Conservation (phyloP, 495 filamentous ascomycete species). For the Daldinia loculata region DNA sequence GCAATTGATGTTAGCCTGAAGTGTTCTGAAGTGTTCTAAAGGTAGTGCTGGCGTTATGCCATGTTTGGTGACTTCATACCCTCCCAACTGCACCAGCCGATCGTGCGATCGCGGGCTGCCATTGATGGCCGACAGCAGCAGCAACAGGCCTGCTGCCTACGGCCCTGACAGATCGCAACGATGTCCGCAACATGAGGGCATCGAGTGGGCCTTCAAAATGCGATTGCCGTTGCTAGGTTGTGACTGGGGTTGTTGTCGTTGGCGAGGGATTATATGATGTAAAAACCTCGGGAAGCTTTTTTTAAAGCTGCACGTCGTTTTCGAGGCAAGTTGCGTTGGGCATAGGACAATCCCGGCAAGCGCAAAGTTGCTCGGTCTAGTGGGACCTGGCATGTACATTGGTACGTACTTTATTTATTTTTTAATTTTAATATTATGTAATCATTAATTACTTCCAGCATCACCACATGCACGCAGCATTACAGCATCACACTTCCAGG, state of each 20-base stretch:
- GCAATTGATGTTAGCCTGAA: conserved; percentile 27
- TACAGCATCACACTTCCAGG: background rate
- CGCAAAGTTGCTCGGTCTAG: conserved; percentile 20
- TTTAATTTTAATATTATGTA: background rate
- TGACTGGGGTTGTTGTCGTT: conserved; percentile 41
- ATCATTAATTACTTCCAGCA: background rate
- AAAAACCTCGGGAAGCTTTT: conserved; percentile 52
- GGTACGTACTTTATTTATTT: background rate
- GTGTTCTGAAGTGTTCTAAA: background rate
- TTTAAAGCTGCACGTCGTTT: conserved; percentile 33
- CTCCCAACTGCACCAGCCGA: conserved; percentile 41
- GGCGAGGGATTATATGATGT: conserved; percentile 44
- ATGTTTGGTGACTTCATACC: conserved; percentile 45
- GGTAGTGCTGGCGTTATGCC: background rate
- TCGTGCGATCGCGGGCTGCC: conserved; percentile 56
- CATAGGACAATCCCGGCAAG: conserved; percentile 34
- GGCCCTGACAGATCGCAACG: conserved; percentile 66
- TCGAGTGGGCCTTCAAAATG: conserved; percentile 56
- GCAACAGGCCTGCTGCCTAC: conserved; percentile 60
- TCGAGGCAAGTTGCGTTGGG: conserved; percentile 23
- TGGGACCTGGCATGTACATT: conserved; percentile 20
- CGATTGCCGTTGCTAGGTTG: conserved; percentile 44
- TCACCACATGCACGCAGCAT: background rate
- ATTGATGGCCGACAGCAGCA: conserved; percentile 62
- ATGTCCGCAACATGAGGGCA: conserved; percentile 74